Base-by-base conservation (phyloP, 371 early-diverging fungal genomes). In the Apophysomyces variabilis region DNA sequence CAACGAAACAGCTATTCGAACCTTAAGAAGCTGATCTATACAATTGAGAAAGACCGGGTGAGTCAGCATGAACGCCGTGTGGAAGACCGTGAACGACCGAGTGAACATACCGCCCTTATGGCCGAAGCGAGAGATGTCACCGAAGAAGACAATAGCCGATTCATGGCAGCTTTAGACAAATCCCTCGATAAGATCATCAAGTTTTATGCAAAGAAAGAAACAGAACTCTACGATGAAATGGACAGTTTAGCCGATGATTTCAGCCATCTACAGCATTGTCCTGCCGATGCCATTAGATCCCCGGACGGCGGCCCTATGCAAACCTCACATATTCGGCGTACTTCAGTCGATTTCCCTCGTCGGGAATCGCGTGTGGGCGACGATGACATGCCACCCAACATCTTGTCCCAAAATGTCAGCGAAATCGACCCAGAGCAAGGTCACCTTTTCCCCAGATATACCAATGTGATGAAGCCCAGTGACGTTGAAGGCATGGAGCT, bases 1-100 rank as follows among this genome's bases (percentile, higher is more conserved):
- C 13, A 8, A 13, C 50, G 54, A 37, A 68, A 37, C 71, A 91
- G 91, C 16, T 96, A 97, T 79, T 91, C 93, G 18, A 89, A 92
- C 64, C 85, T 96, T 65, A 96, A 97, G 70, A 96, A 95, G 74
- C 85, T 91, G 62, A 86, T 95, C 56, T 96, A 96, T 77, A 86
- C 87, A 46, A 87, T 93, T 62, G 98, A 96, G 79, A 93, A 92
- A 69, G 94, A 94, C 16, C 83, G 89, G 58, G 80, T 95, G 3
- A 39, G 76, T 67, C 62, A 79, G 70, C 41, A 67, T 60, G 74
- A 62, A 60, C 66, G 59, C 14, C 41, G 50, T 41, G 63, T 67
- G 9, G 71, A 64, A 43, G 81, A 77, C 60, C 26, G 68, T 18
- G 79, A 77, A 65, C 64, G 64, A 39, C 59, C 79, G 61, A 67